Evolutionary conservation across 116 monocot species (phyloP), one percentile per base, ranked within the genome.

Genomic region (Iris pallida): DNA sequence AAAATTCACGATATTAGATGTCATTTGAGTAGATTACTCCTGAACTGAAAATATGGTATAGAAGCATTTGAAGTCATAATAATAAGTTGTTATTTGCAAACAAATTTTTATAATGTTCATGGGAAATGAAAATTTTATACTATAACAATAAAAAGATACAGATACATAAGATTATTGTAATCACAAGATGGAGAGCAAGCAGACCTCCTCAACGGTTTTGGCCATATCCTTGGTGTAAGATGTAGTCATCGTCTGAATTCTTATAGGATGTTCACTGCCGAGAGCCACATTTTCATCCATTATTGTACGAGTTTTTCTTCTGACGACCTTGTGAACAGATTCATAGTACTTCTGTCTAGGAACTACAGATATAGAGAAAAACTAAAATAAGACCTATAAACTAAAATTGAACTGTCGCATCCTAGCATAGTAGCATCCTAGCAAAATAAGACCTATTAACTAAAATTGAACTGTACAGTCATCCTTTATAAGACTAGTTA

Each of bases 271-370:
- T 5, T 93, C 86, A 42, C 93, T 93, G 11, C 99, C 99, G 73
- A 99, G 86, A 63, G 90, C 76, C 40, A 99, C 90, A 77, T 86
- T 83, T 69, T 93, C 99, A 7, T 93, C 81, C 93, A 90, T 93
- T 43, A 99, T 86, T 1, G 99, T 99, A 15, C 93, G 70, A 15
- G 99, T 99, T 66, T 79, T 93, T 68, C 99, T 88, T 74, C 99
- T 82, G 9, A 90, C 82, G 14, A 93, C 90, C 59, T 79, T 82
- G 72, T 88, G 67, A 54, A 86, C 53, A 12, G 99, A 84, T 81
- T 93, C 99, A 71, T 93, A 99, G 56, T 99, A 99, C 73, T 99
- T 99, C 55, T 99, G 99, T 74, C 93, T 79, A n/a, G 99, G 99
- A 68, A 93, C 99, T 98, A 61, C 58, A 79, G 13, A 57, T 41